Base-by-base conservation (phyloP, 2,329 filamentous ascomycete genomes). In the Xylariaceae sp. region DNA sequence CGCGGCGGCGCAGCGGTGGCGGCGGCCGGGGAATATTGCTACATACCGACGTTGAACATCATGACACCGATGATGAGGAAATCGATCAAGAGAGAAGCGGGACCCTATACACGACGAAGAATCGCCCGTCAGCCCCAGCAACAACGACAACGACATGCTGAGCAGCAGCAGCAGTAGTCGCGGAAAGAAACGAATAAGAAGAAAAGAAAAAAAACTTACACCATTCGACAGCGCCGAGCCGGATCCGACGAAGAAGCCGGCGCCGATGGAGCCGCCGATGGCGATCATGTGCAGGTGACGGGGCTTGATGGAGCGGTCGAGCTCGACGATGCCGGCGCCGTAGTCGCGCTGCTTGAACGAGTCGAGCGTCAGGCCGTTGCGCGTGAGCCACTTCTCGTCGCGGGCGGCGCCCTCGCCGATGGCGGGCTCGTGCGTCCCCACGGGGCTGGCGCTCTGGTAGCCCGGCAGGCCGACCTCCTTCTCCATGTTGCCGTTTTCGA, bases 211-310 rank as follows among this genome's bases (percentile, higher is more conserved):
- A 12, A 12, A 14, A 26, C 60, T 43, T 56, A 64, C 61, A 54
- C 70, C 70, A 16, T 49, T 64, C 39, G 46, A 42, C 10, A 77
- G 58, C 35, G 69, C 70, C 41, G 59, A 52, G 39, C 72, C 72
- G 9, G 69, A 72, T 47, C 73, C 72, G 41, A 77, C 73, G 55
- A 76, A 77, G 63, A 77, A 75, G 57, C 73, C 73, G 39, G 73
- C 72, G 51, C 73, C 73, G 29, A 77, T 77, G 16, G 69, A 71
- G 41, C 68, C 68, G 42, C 68, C 67, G 28, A 71, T 70, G 39
- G 65, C 66, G 46, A 70, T 70, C 66, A 70, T 69, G 55, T 71
- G 64, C 44, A 71, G 52, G 52, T 70, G 67, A 35, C 67, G 60
- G 18, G 61, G 59, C 49, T 68, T 65, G 58, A 71, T 65, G 36